Base-by-base conservation (phyloP, 2,329 filamentous ascomycete genomes). In the Spiromastix sp. region DNA sequence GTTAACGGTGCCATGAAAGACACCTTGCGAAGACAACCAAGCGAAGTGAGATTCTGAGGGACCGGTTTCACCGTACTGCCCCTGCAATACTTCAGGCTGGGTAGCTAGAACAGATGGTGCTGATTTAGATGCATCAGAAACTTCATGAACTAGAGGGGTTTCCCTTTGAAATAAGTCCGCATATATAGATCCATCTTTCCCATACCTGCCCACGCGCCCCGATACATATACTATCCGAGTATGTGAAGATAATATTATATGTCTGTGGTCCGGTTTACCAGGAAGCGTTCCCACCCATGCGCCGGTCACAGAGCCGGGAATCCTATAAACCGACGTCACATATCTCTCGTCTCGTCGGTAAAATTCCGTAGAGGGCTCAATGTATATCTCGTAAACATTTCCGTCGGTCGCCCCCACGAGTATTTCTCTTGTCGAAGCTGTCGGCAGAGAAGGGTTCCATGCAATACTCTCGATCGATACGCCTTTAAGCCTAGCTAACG, bases 291-390 rank as follows among this genome's bases (percentile, higher is more conserved):
- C 89, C 7, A 81, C 80, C 77, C 85, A 94, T 11, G 96, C 55
- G 1, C 91, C 91, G 1, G 83, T 85, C 22, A 96, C 74, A 0
- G 81, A 84, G 56, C 94, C 86, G 1, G 80, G 74, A 5, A 86
- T 72, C 54, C 81, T 87, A 56, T 87, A 86, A 13, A 98, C 71
- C 22, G 71, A 74, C 57, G 89, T 89, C 41, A 93, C 63, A 56
- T 93, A 94, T 60, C 85, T 86, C 57, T 98, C 91, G 59, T 96
- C 87, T 53, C 89, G 82, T 47, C 85, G 76, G 61, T 95, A 96
- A 61, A 95, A 95, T 56, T 96, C 91, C 32, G 81, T 86, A 10
- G 85, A 83, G 3, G 86, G 86, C 59, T 98, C 91, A 52, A 98
- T 89, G 50, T 85, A 96, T 12, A 81, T 81, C 61, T 98, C 91